phyloP scores from a whole-genome alignment of 768 basidiomycete genomes.

The Lepiota brunneoincarnata region DNA sequence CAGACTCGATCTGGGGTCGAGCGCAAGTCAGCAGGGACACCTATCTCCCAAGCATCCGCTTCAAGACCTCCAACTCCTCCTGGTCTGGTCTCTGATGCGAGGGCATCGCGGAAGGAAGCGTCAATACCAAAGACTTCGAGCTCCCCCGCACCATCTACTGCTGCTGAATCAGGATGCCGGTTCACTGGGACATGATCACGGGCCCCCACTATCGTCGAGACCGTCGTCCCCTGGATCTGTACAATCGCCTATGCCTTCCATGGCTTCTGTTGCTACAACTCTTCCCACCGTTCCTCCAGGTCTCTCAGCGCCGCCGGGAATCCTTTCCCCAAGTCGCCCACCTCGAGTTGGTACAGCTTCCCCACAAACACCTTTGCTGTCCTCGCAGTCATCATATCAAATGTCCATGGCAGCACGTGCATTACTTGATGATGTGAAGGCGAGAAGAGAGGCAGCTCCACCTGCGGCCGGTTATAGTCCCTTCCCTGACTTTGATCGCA shows the following conservation, averaged over 20 bases:
- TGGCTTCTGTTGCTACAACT: conserved; percentile 11
- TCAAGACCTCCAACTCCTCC: conserved; percentile 60
- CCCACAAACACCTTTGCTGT: conserved; percentile 47
- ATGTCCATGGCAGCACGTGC: conserved; percentile 86
- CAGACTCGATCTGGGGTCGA: conserved; percentile 37
- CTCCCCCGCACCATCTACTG: conserved; percentile 48
- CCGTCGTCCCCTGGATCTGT: conserved; percentile 32
- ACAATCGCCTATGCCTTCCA: conserved; percentile 38
- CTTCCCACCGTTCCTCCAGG: conserved; percentile 46
- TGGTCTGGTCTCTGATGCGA: conserved; percentile 40
- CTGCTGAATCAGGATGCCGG: conserved; percentile 51
- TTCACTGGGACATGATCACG: conserved; percentile 42
- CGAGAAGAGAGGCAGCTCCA: conserved; percentile 59
- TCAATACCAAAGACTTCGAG: conserved; percentile 23
- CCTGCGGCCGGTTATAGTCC: conserved; percentile 46
- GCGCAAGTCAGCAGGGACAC: conserved; percentile 39
- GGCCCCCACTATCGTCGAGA: conserved; percentile 35
- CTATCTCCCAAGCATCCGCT: conserved; percentile 44
- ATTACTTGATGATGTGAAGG: conserved; percentile 79
- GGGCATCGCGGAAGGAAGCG: conserved; percentile 28
- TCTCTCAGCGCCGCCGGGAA: conserved; percentile 59
- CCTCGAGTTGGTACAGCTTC: conserved; percentile 48
- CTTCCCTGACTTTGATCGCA: conserved; percentile 90
- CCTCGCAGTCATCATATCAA: conserved; percentile 71
- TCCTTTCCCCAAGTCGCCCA: conserved; percentile 52